These are phyloP conservation scores for Hygrocybe punicea DNA, from an alignment of 768 basidiomycete species.

Conservation along the genomic window DNA sequence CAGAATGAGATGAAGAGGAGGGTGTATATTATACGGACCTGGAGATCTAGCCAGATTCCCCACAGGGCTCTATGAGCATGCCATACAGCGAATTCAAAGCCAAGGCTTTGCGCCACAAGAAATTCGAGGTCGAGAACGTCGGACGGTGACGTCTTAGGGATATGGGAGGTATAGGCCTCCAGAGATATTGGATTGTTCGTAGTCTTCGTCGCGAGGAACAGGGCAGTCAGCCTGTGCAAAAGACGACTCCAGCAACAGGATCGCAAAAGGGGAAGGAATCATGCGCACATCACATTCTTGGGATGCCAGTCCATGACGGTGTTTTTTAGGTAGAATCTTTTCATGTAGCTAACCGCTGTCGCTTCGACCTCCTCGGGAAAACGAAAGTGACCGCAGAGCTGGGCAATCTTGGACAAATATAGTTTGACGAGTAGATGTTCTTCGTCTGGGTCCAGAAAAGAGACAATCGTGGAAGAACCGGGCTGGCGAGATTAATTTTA, in stretches of 20 bases:
- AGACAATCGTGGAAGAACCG: slow-evolving; percentile 68
- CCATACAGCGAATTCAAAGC: slow-evolving; percentile 93
- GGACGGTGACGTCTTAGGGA: slow-evolving; percentile 73
- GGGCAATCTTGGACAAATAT: slow-evolving; percentile 82
- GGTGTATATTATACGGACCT: slow-evolving; percentile 46
- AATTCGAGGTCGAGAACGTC: slow-evolving; percentile 96
- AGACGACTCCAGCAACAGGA: not conserved
- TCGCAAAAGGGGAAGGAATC: not conserved
- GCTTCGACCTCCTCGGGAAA: slow-evolving; percentile 93
- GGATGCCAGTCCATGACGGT: slow-evolving; percentile 99
- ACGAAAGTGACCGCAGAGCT: slow-evolving; percentile 78
- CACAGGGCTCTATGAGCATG: slow-evolving; percentile 85
- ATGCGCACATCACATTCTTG: slow-evolving; percentile 91
- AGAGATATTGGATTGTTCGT: slow-evolving; percentile 92
- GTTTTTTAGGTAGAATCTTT: slow-evolving; percentile 95
- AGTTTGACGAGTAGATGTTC: slow-evolving; percentile 86
- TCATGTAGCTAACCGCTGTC: slow-evolving; percentile 87
- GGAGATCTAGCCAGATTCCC: slow-evolving; percentile 85
- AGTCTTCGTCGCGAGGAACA: slow-evolving; percentile 96
- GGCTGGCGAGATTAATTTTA: slow-evolving; percentile 39
- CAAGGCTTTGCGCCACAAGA: slow-evolving; percentile 88
- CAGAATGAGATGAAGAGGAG: not conserved
- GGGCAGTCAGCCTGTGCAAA: slow-evolving; percentile 77
- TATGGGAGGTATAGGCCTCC: slow-evolving; percentile 77
- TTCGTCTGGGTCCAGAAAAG: slow-evolving; percentile 77